These are phyloP conservation scores for Vigna mungo DNA, from an alignment of 306 rosid genomes.

Conservation along the genomic window DNA sequence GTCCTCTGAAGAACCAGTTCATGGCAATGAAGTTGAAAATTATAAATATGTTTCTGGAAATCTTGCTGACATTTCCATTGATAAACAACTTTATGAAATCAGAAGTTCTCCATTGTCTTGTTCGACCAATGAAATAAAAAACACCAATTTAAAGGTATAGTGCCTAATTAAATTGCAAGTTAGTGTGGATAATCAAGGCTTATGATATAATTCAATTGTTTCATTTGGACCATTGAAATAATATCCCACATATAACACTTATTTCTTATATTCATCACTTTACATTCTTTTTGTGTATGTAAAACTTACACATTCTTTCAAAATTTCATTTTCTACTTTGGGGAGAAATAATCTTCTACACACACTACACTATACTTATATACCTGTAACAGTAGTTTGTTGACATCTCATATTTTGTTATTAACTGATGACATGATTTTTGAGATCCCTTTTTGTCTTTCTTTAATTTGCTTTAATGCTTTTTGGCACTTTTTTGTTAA, in stretches of 20 bases:
- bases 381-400: not conserved
- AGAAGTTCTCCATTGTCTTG: conserved; percentile 33
- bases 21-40: conserved; percentile 34
- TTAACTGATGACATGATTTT: conserved; percentile 13
- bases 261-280: conserved; percentile 1
- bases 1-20: conserved; percentile 45
- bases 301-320: not conserved
- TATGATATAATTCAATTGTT: not conserved
- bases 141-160: conserved; percentile 53
- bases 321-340: not conserved
- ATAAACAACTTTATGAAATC: conserved; percentile 43
- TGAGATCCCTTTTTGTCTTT: conserved; percentile 19
- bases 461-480: conserved; percentile 29
- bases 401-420: conserved; percentile 13
- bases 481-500: conserved; percentile 34
- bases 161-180: conserved; percentile 26
- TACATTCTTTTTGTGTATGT: conserved; percentile 1
- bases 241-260: not conserved
- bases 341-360: conserved; percentile 29
- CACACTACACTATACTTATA: not conserved
- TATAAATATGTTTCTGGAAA: conserved; percentile 36
- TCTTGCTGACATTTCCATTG: conserved; percentile 25
- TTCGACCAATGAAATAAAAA: conserved; percentile 41
- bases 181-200: conserved; percentile 12
- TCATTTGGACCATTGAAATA: conserved; percentile 7